Evolutionary conservation across 2,329 filamentous ascomycete genomes (phyloP), one percentile per base, ranked within the genome.

Genomic region (Penicillium psychrosexuale): DNA sequence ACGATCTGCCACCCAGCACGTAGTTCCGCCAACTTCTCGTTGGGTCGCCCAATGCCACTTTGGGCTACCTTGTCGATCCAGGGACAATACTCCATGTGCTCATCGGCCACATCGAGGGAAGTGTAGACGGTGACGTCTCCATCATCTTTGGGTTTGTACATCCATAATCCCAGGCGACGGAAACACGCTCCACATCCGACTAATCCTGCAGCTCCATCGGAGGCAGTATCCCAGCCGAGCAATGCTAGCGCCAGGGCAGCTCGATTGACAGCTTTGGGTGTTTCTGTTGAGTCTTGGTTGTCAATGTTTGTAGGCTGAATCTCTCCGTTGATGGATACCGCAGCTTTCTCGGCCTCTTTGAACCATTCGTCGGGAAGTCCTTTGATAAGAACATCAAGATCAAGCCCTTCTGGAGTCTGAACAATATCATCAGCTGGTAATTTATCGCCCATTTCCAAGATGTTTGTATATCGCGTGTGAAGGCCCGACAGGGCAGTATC

Each of bases 121-220:
- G 68, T 66, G 51, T 73, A 73, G 8, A 75, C 63, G 12, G 70
- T 60, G 0, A 63, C 51, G 13, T 68, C 69, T 15, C 71, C 73
- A 30, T 88, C 82, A 64, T 84, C 83, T 72, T 87, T 91, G 71
- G 86, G 87, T 66, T 86, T 88, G 71, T 96, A 97, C 78, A 99
- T 88, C 94, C 94, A 99, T 2, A 99, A 80, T 0, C 94, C 94
- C 0, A 97, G 79, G 1, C 92, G 85, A 56, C 94, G 86, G 67
- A 96, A 89, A 70, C 94, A 99, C 19, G 90, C 89, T 55, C 87
- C 82, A 72, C 94, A 99, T 5, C 85, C 86, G 6, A 89, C 86
- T 15, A 93, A 83, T 57, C 90, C 88, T 9, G 66, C 70, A 28
- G 69, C 64, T 33, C 66, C 69, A 50, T 74, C 75, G 4, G 61